Percentiles rank a stretch among this genome's conserved stretches.
These are phyloP conservation scores for Holtermanniella nyarrowii DNA, from an alignment of 768 basidiomycete species.

Conservation along the genomic window DNA sequence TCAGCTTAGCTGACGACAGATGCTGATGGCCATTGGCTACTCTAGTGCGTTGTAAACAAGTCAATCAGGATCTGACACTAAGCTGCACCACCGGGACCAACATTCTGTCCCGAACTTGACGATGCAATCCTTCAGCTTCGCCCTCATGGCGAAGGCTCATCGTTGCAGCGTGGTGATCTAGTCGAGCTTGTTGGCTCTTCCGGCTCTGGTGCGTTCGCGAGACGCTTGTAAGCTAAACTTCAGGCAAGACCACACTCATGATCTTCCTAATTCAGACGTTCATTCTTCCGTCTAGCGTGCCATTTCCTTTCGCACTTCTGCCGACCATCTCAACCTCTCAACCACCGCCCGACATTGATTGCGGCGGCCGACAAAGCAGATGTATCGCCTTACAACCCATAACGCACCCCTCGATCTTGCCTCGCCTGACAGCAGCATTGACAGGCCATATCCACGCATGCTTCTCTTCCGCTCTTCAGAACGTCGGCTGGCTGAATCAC, in stretches of 20 bases:
- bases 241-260: slow-evolving; percentile 27
- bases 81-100: slow-evolving; percentile 29
- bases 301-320: slow-evolving; percentile 2
- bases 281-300: slow-evolving; percentile 18
- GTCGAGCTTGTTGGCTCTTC: slow-evolving; percentile 23
- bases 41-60: slow-evolving; percentile 7
- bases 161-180: slow-evolving; percentile 27
- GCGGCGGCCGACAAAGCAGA: slow-evolving; percentile 8
- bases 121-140: slow-evolving; percentile 11
- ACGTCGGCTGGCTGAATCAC: neutral
- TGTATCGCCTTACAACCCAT: slow-evolving; percentile 15
- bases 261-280: slow-evolving; percentile 25
- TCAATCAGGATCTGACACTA: neutral
- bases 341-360: neutral
- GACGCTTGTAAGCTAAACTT: neutral
- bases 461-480: neutral
- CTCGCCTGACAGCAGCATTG: neutral
- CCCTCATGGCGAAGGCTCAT: slow-evolving; percentile 20
- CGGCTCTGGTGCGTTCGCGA: slow-evolving; percentile 21
- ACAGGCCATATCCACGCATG: neutral
- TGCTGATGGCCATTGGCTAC: slow-evolving; percentile 20
- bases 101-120: slow-evolving; percentile 23
- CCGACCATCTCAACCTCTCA: neutral
- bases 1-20: slow-evolving; percentile 1
- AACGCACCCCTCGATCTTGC: slow-evolving; percentile 7